These are phyloP conservation scores for Diaporthe vexans DNA, from an alignment of 2,329 filamentous ascomycete species.

Conservation along the genomic window DNA sequence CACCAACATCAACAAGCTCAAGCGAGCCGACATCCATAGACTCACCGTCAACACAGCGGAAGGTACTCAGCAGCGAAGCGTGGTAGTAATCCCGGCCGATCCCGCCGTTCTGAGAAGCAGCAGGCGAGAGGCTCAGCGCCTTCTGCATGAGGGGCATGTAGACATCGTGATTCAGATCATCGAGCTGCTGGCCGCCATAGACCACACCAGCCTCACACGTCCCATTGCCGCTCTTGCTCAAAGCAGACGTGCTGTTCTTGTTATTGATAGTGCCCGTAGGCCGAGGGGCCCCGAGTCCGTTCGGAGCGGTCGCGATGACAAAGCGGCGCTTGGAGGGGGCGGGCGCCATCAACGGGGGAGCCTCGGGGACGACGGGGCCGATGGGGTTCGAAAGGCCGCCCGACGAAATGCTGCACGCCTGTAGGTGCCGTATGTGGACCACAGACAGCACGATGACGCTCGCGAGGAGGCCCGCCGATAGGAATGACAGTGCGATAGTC, in stretches of 20 bases:
- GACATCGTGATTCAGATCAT: not conserved
- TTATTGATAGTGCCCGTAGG: no score
- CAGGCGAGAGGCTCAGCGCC: not conserved
- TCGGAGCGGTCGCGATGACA: not conserved
- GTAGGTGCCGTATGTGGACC: not conserved
- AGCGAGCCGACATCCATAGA: not conserved
- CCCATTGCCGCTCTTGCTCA: no score
- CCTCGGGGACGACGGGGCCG: not conserved
- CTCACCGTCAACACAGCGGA: not conserved
- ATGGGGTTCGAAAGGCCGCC: not conserved
- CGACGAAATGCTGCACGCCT: not conserved
- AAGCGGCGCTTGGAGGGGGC: not conserved
- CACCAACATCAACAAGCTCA: not conserved
- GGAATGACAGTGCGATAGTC: not conserved
- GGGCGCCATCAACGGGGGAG: not conserved
- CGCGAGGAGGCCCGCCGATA: not conserved
- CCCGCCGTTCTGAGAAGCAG: not conserved
- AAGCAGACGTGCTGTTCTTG: no score
- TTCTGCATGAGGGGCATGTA: slow-evolving; percentile 22
- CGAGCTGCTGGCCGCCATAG: not conserved
- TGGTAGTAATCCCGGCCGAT: not conserved
- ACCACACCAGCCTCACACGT: not conserved
- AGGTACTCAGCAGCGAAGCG: not conserved
- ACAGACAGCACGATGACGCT: not conserved
- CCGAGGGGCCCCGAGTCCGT: no score